A percentile compares a stretch with the other conserved stretches of the same genome.
Conservation (phyloP, 176 grass and related monocot species). For the Pontederia crassipes region DNA sequence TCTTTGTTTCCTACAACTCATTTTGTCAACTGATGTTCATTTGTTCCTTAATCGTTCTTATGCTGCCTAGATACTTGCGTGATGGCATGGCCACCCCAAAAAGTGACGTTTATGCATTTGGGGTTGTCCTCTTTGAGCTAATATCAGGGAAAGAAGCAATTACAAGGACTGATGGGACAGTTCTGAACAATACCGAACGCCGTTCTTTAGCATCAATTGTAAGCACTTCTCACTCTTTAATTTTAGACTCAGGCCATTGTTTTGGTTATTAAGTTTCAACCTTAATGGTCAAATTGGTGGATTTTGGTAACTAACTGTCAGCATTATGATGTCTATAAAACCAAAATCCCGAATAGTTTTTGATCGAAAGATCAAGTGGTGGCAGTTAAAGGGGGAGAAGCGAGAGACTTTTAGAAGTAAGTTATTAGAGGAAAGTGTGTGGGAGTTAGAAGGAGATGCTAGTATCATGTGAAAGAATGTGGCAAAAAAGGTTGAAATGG, state of each 20-base stretch:
- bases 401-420: no score
- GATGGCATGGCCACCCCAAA: slow-evolving; percentile 91
- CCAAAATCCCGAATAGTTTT: no score
- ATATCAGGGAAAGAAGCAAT: slow-evolving; percentile 95
- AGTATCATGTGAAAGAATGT: no score
- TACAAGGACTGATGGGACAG: slow-evolving; percentile 51
- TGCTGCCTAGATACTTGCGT: slow-evolving; percentile 63
- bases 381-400: no score
- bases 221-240: slow-evolving; percentile 32
- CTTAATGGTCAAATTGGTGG: no score
- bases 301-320: no score
- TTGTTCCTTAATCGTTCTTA: not conserved
- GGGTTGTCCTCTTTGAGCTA: slow-evolving; percentile 90
- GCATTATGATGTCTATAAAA: not conserved
- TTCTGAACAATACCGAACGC: slow-evolving; percentile 56
- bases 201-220: slow-evolving; percentile 91
- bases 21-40: not conserved
- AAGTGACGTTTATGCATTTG: slow-evolving; percentile 97
- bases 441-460: no score
- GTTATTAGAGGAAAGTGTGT: no score
- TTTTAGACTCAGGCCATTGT: no score
- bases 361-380: no score
- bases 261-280: not conserved
- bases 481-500: no score
- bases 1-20: not conserved